Evolutionary conservation across 2,329 filamentous ascomycete species (phyloP), one percentile per base, ranked within the genome.

Genomic region (Triangularia verruculosa): DNA sequence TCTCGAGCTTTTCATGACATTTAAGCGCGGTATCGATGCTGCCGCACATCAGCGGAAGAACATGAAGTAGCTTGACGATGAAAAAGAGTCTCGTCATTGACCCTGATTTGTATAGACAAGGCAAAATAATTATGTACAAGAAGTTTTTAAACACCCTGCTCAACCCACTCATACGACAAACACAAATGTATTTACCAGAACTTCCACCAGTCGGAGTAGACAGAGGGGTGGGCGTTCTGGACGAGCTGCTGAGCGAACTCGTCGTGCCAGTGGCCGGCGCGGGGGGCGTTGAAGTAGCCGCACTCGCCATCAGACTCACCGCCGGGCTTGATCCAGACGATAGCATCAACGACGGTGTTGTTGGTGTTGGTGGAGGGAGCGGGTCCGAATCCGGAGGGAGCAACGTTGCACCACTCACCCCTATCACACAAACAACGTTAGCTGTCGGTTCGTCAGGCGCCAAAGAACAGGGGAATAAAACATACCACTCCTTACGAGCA

Each of bases 241-340:
- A 79, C 75, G 47, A 80, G 69, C 70, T 75, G 73, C 73, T 78
- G 71, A 4, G 72, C 75, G 66, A 78, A 80, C 64, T 76, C 75
- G 15, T 78, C 72, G 64, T 78, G 79, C 78, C 78, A 80, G 3
- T 64, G 63, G 2, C 78, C 78, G 0, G 78, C 78, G 17, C 59
- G 65, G 1, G 78, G 75, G 1, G 78, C 78, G 2, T 73, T 73
- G 27, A 70, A 68, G 32, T 74, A 66, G 0, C 78, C 78, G 64
- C 77, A 79, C 59, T 73, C 60, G 4, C 78, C 78, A 61, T 80
- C 78, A 55, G 73, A 76, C 72, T 81, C 79, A 11, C 78, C 78
- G 11, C 76, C 78, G 0, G 78, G 78, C 74, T 81, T 80, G 57
- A 78, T 73, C 78, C 78, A 81, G 13, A 80, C 78, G 53, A 81